Evolutionary conservation across 2,329 filamentous ascomycete species (phyloP), one percentile per base, ranked within the genome.

Genomic region (Fusarium sp.): DNA sequence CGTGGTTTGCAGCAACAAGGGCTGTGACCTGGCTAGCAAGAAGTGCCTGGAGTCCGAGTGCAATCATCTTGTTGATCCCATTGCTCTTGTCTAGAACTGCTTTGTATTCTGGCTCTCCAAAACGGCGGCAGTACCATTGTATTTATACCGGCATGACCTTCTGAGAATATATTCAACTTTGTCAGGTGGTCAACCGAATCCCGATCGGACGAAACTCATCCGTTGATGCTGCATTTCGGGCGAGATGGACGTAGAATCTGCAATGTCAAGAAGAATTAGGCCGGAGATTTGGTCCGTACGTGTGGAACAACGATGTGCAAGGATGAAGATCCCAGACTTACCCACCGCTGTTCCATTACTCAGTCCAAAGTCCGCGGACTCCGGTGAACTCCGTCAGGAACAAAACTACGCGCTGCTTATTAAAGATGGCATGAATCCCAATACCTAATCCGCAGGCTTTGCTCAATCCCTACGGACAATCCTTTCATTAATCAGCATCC

Each of bases 281-380:
- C 20, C 33, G 35, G 24, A 41, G 22, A 41, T 41, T 58, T 58
- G 22, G 56, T 37, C 56, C 56, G 56, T 10, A 58, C 6, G 8
- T 10, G 27, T 41, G 57, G 57, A 43, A 37, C 57, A 43, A 31
- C 14, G 22, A 22, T 10, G 24, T 41, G 54, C 43, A 27, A 48
- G 43, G 56, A 27, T 39, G 20, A 29, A 58, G 33, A 27, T 27
- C 33, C 56, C 11, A 41, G 20, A 11, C 1, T 39, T 58, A 24
- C 35, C 56, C 56, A 58, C 56, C 56, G 56, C 35, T 24, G 29
- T 58, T 35, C 35, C 56, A 41, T 59, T 59, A 59, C 57, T 41
- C 11, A 59, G 24, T 39, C 33, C 54, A 18, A 37, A 37, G 33
- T 58, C 31, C 54, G 54, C 33, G n/a, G 31, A 59, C 24, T 59